Base-by-base conservation (phyloP, 2,329 filamentous ascomycete genomes). In the Alternaria brassicae region DNA sequence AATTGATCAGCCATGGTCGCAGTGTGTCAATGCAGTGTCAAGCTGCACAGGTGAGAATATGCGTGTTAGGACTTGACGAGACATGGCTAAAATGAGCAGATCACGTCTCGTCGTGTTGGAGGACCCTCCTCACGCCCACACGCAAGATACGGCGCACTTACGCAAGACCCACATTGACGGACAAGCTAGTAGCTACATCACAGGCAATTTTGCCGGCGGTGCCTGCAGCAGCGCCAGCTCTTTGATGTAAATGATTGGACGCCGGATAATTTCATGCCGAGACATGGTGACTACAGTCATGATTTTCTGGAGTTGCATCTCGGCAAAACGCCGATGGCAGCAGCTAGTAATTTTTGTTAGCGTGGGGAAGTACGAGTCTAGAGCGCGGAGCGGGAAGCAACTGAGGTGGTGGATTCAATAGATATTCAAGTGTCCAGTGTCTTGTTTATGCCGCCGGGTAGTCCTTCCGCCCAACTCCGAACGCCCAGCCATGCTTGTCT, bases 1-100 rank as follows among this genome's bases (percentile, higher is more conserved):
- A 96, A 97, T 61, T 96, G 82, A 49, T 77, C 72, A 72, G 72
- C 73, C 75, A 77, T 77, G 50, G 56, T 75, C 69, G 51, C 53
- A 25, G 39, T 56, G n/a, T 48, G 34, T 52, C 39, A 19, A 27
- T 37, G 15, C 21, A 10, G 41, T 57, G 41, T 47, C 48, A 30
- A 19, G 25, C 51, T 47, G 48, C 25, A 28, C 23, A 25, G 40
- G 40, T 2, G 40, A 47, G 39, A 21, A 21, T 47, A 19, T 17
- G 41, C 17, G 15, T 48, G 40, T 47, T 40, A 17, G 42, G 53
- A 45, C 42, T 47, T 32, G 27, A 48, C 47, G n/a, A 58, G 45
- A 56, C 63, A 67, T 63, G 53, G 44, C 59, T 63, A 48, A 60
- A 56, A 62, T 64, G 39, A 36, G 53, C 49, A 36, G 30, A 19